Evolutionary conservation across 129 eudicot genomes (phyloP), one percentile per base, ranked within the genome.

Genomic region (Logfia minima): DNA sequence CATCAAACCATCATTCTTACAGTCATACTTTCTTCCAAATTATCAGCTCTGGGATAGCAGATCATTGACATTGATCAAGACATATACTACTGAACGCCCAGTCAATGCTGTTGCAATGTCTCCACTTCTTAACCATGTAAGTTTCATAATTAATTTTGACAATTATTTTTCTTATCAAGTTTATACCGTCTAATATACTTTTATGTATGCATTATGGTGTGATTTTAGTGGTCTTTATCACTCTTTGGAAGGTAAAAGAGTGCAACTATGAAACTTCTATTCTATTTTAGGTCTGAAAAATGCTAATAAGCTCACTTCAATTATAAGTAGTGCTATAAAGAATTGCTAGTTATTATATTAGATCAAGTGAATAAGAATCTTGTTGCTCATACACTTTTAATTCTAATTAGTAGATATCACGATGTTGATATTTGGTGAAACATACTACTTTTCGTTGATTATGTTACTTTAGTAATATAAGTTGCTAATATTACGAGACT

Each of bases 31-130:
- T 64, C 52, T 61, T 65, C 19, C 59, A 29, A 62, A 28, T 45
- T 43, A 16, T 76, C 75, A 94, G 98, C 92, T 94, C 0, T 94
- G 98, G 98, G 98, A 91, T 69, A 83, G 74, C 70, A 89, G 97
- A 82, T 75, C 96, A 6, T 82, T 94, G 85, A 79, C 87, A 61
- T 88, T 94, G 66, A 81, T 94, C 80, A 94, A 94, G 89, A 91
- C 97, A 29, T 94, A 94, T 66, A 83, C 68, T 75, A 91, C 99
- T 14, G 97, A 87, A 52, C 85, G 90, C 0, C 99, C 97, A 6
- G 97, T 94, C 67, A 94, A 94, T 87, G 99, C 93, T 19, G 98
- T 94, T 60, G 81, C 96, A 0, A 83, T 94, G 89, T 94, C 97
- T 75, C 98, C 98, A 18, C 88, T 94, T 59, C 96, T 91, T 78